A percentile compares a stretch with the other conserved stretches of the same genome.
These are phyloP conservation scores for Coemansia sp. DNA, from an alignment of 192 early-diverging fungal genomes.

Conservation along the genomic window DNA sequence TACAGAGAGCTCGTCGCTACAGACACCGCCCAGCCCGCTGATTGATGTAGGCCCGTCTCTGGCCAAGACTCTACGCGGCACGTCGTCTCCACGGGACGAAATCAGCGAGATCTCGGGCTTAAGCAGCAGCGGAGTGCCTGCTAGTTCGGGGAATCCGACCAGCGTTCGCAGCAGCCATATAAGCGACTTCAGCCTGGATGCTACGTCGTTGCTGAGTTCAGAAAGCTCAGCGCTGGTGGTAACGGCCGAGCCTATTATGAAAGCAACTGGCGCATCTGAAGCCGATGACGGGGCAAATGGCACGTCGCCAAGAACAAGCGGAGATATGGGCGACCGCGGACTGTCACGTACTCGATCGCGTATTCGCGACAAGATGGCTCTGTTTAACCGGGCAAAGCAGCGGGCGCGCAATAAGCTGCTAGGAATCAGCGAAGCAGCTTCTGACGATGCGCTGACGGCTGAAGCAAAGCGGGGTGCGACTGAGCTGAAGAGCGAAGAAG, in stretches of 20 bases:
- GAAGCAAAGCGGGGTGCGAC: not conserved
- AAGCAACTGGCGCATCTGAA: too few species aligned
- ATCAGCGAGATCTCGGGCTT: not conserved
- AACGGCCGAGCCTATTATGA: too few species aligned
- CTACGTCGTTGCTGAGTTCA: constrained; percentile 1
- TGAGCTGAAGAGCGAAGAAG: not conserved
- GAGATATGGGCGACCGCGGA: constrained; percentile 6
- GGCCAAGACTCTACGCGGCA: constrained; percentile 19
- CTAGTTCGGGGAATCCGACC: not conserved
- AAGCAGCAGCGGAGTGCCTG: not conserved
- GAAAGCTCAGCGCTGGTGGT: not conserved
- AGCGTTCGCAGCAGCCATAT: constrained; percentile 5
- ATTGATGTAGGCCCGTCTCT: constrained; percentile 34
- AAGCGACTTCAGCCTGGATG: constrained; percentile 3
- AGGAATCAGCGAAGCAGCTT: constrained; percentile 7
- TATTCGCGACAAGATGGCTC: constrained; percentile 43
- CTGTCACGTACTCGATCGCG: constrained; percentile 30
- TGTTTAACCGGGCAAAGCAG: constrained; percentile 33
- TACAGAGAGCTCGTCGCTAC: not conserved
- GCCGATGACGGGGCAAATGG: too few species aligned
- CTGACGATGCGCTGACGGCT: not conserved
- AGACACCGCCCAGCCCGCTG: constrained; percentile 38
- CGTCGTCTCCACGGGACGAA: not conserved
- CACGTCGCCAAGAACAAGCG: not conserved
- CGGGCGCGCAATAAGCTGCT: constrained; percentile 36